Evolutionary conservation across 2,329 filamentous ascomycete species (phyloP), one percentile per base, ranked within the genome.

Genomic region (Pseudovirgaria hyperparasitica): DNA sequence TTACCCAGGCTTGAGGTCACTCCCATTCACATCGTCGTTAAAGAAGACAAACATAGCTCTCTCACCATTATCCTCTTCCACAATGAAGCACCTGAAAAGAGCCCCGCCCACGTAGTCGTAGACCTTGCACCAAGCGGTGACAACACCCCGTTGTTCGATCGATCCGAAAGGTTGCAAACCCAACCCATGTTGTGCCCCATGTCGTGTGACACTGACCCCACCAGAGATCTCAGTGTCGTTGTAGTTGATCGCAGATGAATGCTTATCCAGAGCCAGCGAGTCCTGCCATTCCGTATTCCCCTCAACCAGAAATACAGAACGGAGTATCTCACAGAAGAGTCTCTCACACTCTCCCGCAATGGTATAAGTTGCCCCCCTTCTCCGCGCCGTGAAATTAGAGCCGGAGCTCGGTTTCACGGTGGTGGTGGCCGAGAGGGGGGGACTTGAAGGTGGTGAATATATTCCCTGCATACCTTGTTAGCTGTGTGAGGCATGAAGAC

Each of bases 281-380:
- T 73, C 78, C 73, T 75, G 69, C 66, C 64, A 62, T 57, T 62
- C 70, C 68, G 64, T 58, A 63, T 75, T 76, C 80, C 78, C 76
- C 84, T 92, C 85, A 92, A 82, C 86, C 70, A 79, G 81, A 75
- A 94, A 93, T 67, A 82, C 79, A 66, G 76, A 66, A 65, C 73
- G 80, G 76, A 93, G 82, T 71, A 76, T 78, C 78, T 87, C 84
- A 66, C 86, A 93, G 74, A 93, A 92, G 78, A 93, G 87, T 71
- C 86, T 94, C 85, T 93, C 86, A 93, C 86, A 92, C 82, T 93
- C 85, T 85, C 80, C 85, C 82, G 80, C 85, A 71, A 93, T 92
- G 67, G 77, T 76, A 63, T 82, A 75, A 80, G 82, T 76, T 77
- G 85, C 85, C 84, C 85, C 85, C 81, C 80, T 80, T 78, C 58